Percentiles rank a stretch among this genome's conserved stretches.
Conservation (phyloP, 2,329 filamentous ascomycete genomes). For the Parasarocladium wereldwijsianum region DNA sequence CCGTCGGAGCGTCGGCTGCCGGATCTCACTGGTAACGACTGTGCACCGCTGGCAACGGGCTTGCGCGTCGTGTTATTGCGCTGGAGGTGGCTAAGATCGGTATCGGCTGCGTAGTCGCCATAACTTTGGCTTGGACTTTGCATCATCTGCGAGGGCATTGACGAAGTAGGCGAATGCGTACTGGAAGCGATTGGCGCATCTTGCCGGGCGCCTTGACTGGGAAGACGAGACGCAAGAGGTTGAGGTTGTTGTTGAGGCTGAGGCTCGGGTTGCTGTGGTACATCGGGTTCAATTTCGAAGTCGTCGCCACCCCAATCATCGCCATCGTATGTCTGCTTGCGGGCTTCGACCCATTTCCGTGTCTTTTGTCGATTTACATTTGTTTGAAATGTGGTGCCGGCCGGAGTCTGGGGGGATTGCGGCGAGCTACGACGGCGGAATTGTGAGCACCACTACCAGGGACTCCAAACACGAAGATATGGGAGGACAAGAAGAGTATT, state of each 20-base stretch:
- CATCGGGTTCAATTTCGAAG: constrained; percentile 33
- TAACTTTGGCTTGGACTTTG: no score
- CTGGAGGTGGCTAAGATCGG: constrained; percentile 1
- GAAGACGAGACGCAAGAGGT: constrained; percentile 11
- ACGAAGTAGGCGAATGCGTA: no score
- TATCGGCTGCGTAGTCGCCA: constrained; percentile 3
- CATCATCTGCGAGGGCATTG: no score
- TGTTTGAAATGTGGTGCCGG: constrained; percentile 47
- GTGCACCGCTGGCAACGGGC: constrained; percentile 5
- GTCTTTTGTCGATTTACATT: constrained; percentile 85
- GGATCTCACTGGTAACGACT: no score
- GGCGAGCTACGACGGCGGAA: no score
- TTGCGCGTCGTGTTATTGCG: constrained; percentile 4
- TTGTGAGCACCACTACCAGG: no score
- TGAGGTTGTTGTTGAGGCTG: constrained; percentile 7
- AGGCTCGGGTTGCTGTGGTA: constrained; percentile 23
- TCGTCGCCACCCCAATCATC: constrained; percentile 82
- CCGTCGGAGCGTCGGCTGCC: no score
- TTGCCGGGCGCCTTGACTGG: no score
- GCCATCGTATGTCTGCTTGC: constrained; percentile 73
- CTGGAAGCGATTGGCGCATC: no score
- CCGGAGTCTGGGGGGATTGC: constrained; percentile 16
- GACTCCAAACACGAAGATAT: constrained; percentile 1
- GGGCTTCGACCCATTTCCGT: constrained; percentile 89
- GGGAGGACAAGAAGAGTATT: no score